phyloP scores from a whole-genome alignment of 83 land plant species.

The Diphasiastrum complanatum region DNA sequence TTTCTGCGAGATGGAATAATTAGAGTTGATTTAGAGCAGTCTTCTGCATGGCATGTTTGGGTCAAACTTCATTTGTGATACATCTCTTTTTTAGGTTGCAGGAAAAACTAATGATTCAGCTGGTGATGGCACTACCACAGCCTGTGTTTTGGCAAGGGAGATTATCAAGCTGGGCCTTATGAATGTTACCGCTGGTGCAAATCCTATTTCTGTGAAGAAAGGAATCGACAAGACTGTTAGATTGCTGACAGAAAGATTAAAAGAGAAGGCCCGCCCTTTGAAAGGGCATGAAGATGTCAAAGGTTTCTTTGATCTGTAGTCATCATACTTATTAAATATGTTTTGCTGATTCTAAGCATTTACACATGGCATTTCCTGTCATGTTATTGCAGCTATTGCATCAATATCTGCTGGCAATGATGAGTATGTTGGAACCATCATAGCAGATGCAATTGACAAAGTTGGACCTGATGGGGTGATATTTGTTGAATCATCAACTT shows the following conservation, averaged over 20 bases:
- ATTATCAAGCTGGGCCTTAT: constrained; percentile 8
- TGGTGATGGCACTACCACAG: constrained; percentile 14
- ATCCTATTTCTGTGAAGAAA: constrained; percentile 8
- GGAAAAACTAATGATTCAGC: constrained; percentile 17
- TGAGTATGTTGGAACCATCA: neutral
- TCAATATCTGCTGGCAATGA: neutral
- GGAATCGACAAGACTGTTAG: constrained; percentile 13
- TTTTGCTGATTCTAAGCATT: too few species aligned
- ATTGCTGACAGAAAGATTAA: neutral
- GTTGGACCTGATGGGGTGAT: neutral
- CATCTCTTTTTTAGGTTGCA: too few species aligned
- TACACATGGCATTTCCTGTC: too few species aligned
- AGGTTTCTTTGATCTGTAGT: neutral
- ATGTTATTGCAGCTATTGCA: too few species aligned
- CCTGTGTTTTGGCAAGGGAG: constrained; percentile 17
- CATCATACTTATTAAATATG: neutral
- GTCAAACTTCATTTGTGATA: too few species aligned
- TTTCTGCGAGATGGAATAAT: too few species aligned
- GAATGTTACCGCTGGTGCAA: constrained; percentile 7
- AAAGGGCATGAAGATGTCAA: constrained; percentile 13
- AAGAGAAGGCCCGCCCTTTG: constrained; percentile 6
- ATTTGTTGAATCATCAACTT: neutral
- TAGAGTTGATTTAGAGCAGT: too few species aligned
- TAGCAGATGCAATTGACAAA: neutral
- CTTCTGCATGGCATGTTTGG: too few species aligned